Conservation (phyloP, 192 early-diverging fungal genomes). For the Spizellomyces punctatus region DNA sequence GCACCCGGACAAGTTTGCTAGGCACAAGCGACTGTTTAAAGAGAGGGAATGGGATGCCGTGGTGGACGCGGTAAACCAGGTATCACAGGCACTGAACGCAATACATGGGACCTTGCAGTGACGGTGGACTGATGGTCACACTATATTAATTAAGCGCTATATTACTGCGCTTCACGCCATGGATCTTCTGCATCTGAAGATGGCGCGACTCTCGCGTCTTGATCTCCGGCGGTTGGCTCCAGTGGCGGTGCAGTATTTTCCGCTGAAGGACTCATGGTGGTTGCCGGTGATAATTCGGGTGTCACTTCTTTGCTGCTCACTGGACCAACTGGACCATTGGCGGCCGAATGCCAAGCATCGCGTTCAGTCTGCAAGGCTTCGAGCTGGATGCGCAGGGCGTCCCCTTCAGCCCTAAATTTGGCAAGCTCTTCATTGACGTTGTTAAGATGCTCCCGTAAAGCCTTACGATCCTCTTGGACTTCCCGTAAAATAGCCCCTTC, state of each 20-base stretch:
- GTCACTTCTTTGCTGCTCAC: no score
- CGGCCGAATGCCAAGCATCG: not conserved
- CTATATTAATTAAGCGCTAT: not conserved
- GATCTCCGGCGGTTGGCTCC: no score
- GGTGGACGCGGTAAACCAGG: not conserved
- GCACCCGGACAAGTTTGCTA: slow-evolving; percentile 32
- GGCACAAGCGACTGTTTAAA: slow-evolving; percentile 3
- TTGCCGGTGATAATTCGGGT: no score
- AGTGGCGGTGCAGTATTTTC: no score
- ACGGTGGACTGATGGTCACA: not conserved
- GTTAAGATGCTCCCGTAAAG: not conserved
- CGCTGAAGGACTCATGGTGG: no score
- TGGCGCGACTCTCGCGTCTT: no score
- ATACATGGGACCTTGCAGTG: slow-evolving; percentile 5
- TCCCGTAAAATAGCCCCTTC: not conserved
- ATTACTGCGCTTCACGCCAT: not conserved
- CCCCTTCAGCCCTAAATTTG: not conserved
- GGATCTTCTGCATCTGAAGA: not conserved
- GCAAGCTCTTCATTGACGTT: not conserved
- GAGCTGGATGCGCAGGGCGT: not conserved
- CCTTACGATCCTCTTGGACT: no score
- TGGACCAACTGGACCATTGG: no score
- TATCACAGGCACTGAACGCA: slow-evolving; percentile 18
- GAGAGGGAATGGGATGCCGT: slow-evolving; percentile 10
- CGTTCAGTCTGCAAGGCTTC: not conserved